Base-by-base conservation (phyloP, 2,329 filamentous ascomycete species). In the Xylariaceae sp. region DNA sequence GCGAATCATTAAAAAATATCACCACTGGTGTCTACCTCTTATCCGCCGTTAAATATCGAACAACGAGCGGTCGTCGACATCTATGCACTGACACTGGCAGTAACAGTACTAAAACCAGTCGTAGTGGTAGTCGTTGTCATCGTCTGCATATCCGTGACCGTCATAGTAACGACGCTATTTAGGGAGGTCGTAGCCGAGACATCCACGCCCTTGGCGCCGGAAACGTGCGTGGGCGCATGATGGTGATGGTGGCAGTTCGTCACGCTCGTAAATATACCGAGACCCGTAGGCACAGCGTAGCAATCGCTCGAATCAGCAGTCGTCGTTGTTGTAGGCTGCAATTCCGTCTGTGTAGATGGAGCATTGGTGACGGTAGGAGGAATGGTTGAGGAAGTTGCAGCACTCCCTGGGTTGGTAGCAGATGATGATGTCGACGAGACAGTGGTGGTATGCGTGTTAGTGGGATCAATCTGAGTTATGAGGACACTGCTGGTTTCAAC, bases 381-480 rank as follows among this genome's bases (percentile, higher is more conserved):
- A 19, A 28, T 46, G 18, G 22, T 6, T 26, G 22, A 6, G 6
- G 22, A 11, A 11, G n/a, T 39, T n/a, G 33, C 2, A 7, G 34
- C 33, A 26, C 26, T 37, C 22, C 34, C 30, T 7, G 30, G 30
- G 30, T n/a, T 37, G 9, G 38, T 31, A 11, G n/a, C 17, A 37
- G n/a, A 7, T 12, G 34, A 26, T 12, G 12, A n/a, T 11, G 9
- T 16, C 12, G 19, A 9, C 19, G 18, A 6, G 30, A 13, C 31
- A n/a, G 40, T 38, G 38, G 41, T 35, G 16, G 35, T 28, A 16
- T 11, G 24, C 17, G 43, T 43, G 19, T 37, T 41, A 17, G 43
- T 22, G 12, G 36, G 15, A 30, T 34, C 17, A 17, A 17, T 19
- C 4, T 40, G 42, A 31, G 34, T 40, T 24, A 41, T 39, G 11